Conservation (phyloP, 345 rosid genomes). For the Salix koriyanagi region DNA sequence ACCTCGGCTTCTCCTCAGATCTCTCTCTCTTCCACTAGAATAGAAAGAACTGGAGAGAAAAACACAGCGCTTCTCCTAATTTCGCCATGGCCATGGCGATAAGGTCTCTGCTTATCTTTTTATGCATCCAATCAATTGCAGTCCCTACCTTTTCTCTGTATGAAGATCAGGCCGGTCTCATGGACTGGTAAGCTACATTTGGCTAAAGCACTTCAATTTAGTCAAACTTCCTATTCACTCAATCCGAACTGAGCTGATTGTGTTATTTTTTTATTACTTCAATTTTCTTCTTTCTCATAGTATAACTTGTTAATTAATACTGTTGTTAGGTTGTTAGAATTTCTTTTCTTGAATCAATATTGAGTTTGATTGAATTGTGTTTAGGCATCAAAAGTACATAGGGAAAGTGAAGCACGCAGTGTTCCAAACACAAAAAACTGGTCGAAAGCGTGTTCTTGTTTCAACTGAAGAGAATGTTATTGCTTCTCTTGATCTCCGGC, state of each 20-base stretch:
- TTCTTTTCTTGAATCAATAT: not conserved
- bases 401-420: conserved; percentile 96
- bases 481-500: conserved; percentile 96
- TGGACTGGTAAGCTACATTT: conserved; percentile 65
- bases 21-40: not conserved
- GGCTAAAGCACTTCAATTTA: not conserved
- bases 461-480: conserved; percentile 89
- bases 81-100: conserved; percentile 54
- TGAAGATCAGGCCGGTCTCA: conserved; percentile 96
- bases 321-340: not conserved
- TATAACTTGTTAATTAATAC: not conserved
- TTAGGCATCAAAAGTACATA: conserved; percentile 80
- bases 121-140: conserved; percentile 41
- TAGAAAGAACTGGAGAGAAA: not conserved
- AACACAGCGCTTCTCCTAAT: not conserved
- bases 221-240: not conserved
- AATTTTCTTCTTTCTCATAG: not conserved
- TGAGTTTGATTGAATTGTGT: not conserved
- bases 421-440: conserved; percentile 92
- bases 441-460: conserved; percentile 87
- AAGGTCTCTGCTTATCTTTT: conserved; percentile 32
- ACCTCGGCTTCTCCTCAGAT: conserved; percentile 5
- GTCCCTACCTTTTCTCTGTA: conserved; percentile 51
- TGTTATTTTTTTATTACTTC: not conserved
- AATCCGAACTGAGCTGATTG: not conserved